phyloP scores from a whole-genome alignment of 106 monocot genomes.

The Dendrobium officinale region DNA sequence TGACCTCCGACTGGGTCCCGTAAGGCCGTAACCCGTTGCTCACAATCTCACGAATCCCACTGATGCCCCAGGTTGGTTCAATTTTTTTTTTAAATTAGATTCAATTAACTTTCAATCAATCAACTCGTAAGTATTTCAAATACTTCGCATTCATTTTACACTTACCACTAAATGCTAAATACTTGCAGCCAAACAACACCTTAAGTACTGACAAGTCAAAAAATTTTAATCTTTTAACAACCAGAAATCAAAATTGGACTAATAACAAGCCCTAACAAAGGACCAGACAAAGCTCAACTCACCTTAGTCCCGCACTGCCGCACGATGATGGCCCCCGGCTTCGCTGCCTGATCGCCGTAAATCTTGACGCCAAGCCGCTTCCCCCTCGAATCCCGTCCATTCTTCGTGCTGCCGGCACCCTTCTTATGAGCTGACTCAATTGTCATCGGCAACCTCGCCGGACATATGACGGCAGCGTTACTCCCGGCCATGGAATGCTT shows the following conservation, averaged over 20 bases:
- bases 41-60: too few relatives aligned
- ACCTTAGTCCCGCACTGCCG: constrained; percentile 97
- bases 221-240: background rate
- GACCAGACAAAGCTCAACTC: background rate
- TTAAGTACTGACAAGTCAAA: background rate
- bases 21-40: too few relatives aligned
- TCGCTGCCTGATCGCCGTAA: constrained; percentile 86
- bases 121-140: too few relatives aligned
- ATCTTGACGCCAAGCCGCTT: constrained; percentile 93
- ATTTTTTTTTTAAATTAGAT: too few relatives aligned
- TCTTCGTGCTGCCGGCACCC: constrained; percentile 95
- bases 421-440: constrained; percentile 98
- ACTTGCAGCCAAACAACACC: background rate
- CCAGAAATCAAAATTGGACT: background rate
- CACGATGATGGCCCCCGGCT: constrained; percentile 91
- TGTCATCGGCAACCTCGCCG: constrained; percentile 33
- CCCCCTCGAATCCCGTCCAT: constrained; percentile 77
- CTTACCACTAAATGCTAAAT: background rate
- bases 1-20: too few relatives aligned
- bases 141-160: too few relatives aligned
- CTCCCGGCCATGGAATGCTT: background rate
- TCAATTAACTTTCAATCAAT: too few relatives aligned
- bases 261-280: background rate
- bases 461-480: constrained; percentile 10
- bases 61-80: too few relatives aligned